phyloP scores from a whole-genome alignment of 2,329 filamentous ascomycete species.

The Microdochium paspali region DNA sequence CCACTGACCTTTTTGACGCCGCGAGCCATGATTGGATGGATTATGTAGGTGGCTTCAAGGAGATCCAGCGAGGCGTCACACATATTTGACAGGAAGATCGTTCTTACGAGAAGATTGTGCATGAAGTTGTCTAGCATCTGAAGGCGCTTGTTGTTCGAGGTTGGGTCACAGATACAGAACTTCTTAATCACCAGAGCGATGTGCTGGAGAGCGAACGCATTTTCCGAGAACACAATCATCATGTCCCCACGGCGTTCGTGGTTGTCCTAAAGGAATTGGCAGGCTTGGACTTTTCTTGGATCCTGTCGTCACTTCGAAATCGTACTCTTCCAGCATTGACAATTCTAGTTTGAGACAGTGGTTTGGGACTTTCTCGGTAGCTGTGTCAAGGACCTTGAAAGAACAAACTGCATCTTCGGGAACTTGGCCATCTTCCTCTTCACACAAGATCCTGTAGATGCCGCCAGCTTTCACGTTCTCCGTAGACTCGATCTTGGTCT shows the following conservation, averaged over 20 bases:
- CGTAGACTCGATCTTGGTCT: conserved; percentile 32
- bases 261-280: conserved; percentile 96
- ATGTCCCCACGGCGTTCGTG: conserved; percentile 93
- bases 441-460: conserved; percentile 63
- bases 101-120: conserved; percentile 81
- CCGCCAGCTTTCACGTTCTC: conserved; percentile 51
- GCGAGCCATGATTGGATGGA: conserved; percentile 97
- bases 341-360: conserved; percentile 79
- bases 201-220: conserved; percentile 81
- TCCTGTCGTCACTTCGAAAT: conserved; percentile 94
- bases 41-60: conserved; percentile 90
- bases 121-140: conserved; percentile 90
- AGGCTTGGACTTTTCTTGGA: conserved; percentile 91
- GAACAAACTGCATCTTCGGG: conserved; percentile 74
- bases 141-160: conserved; percentile 61
- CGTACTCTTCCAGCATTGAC: conserved; percentile 91
- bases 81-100: conserved; percentile 93
- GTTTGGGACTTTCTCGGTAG: conserved; percentile 81
- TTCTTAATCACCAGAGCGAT: conserved; percentile 81
- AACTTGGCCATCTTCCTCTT: conserved; percentile 80
- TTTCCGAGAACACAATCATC: conserved; percentile 97
- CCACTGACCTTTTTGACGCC: conserved; percentile 90
- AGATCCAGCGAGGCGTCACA: conserved; percentile 96
- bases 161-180: conserved; percentile 85
- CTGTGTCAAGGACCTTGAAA: conserved; percentile 78